Conservation (phyloP, 1,139 yeast species). For the Kodamaea fungicola region DNA sequence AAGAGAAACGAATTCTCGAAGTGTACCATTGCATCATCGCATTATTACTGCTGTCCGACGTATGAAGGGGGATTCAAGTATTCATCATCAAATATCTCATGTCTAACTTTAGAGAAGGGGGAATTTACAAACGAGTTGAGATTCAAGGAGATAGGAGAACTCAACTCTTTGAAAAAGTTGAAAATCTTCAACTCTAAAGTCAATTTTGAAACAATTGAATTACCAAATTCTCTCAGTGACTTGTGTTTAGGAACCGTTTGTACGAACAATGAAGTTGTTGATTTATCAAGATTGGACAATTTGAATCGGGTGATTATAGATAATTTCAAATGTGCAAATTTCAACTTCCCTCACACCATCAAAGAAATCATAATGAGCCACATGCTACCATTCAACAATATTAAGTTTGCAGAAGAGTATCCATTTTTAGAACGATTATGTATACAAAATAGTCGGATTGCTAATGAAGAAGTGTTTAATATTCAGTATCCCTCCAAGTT, state of each 20-base stretch:
- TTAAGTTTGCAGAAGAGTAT: conserved; percentile 1
- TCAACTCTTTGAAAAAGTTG: background rate
- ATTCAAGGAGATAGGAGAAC: background rate
- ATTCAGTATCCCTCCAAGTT: background rate
- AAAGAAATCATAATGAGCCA: conserved; percentile 3
- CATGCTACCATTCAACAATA: conserved; percentile 2
- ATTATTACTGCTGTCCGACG: conserved; percentile 1
- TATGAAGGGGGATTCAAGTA: background rate
- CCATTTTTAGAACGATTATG: conserved; percentile 1
- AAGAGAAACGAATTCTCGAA: background rate
- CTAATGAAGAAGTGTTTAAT: background rate
- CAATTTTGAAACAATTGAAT: conserved; percentile 1
- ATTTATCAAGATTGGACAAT: conserved; percentile 2
- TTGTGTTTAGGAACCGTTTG: conserved; percentile 4
- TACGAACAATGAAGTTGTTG: conserved; percentile 1
- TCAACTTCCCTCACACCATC: background rate
- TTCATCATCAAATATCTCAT: conserved; percentile 1
- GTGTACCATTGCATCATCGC: conserved; percentile 3
- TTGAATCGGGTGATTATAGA: conserved; percentile 2
- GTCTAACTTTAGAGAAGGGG: conserved; percentile 3
- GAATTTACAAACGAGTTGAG: conserved; percentile 2
- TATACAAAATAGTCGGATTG: conserved; percentile 2
- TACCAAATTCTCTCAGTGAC: conserved; percentile 2
- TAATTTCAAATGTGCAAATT: conserved; percentile 1
- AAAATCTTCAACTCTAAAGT: conserved; percentile 3